Percentiles rank a stretch among this genome's conserved stretches.
These are phyloP conservation scores for Cucumis cinereus DNA, from an alignment of 306 rosid species.

Conservation along the genomic window DNA sequence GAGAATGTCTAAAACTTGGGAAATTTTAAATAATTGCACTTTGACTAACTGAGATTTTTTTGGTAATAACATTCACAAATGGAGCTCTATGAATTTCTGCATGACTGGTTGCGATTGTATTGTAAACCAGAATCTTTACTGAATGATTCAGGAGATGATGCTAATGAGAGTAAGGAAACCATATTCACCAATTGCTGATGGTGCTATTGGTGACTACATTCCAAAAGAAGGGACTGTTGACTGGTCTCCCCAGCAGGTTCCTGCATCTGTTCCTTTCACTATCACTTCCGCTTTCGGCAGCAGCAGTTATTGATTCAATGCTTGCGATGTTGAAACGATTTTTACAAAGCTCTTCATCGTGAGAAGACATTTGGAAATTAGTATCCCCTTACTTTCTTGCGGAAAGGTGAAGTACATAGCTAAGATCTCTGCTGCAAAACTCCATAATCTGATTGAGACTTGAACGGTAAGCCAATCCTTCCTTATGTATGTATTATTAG, in stretches of 20 bases:
- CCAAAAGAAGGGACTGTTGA: slow-evolving; percentile 41
- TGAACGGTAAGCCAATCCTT: neutral
- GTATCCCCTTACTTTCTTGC: neutral
- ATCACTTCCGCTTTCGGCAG: slow-evolving; percentile 59
- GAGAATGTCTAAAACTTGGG: neutral
- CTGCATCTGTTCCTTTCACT: slow-evolving; percentile 43
- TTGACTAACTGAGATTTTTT: neutral
- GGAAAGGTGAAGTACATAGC: slow-evolving; percentile 1
- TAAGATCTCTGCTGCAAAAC: neutral
- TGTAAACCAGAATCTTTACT: slow-evolving; percentile 9
- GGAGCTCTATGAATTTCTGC: neutral
- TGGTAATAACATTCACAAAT: neutral
- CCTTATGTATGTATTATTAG: neutral
- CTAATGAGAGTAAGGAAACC: slow-evolving; percentile 54
- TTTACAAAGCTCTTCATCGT: neutral
- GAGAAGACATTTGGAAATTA: neutral
- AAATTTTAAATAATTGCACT: neutral
- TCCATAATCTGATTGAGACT: neutral
- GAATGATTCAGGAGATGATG: slow-evolving; percentile 33
- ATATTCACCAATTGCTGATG: slow-evolving; percentile 61
- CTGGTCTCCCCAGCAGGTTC: slow-evolving; percentile 41
- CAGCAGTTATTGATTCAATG: neutral
- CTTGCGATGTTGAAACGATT: neutral
- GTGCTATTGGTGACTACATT: slow-evolving; percentile 24
- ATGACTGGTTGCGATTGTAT: neutral